Conservation (phyloP, 2,329 filamentous ascomycete genomes). For the Penicillium vulpinum region DNA sequence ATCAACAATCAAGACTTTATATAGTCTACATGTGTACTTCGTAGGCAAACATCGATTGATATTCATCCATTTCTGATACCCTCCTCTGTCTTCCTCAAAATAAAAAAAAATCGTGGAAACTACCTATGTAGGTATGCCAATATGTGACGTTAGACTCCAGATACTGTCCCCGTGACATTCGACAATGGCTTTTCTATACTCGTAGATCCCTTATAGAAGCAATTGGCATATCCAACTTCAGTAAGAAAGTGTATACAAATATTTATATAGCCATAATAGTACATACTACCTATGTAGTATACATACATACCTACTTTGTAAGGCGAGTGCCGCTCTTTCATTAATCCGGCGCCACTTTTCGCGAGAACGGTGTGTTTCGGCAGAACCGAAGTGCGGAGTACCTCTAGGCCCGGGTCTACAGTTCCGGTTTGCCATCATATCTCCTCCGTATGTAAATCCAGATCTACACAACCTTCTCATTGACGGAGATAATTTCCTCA, state of each 20-base stretch:
- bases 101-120: neutral
- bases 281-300: too few relatives aligned
- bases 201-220: neutral
- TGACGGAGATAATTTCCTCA: neutral
- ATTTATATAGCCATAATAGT: neutral
- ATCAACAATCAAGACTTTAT: neutral
- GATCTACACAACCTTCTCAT: neutral
- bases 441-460: neutral
- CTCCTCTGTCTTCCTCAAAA: neutral
- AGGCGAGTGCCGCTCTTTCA: neutral
- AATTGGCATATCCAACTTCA: neutral
- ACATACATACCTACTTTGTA: too few relatives aligned
- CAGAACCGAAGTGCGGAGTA: constrained; percentile 6
- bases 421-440: constrained; percentile 2
- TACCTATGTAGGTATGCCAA: too few relatives aligned
- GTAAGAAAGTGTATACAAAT: neutral
- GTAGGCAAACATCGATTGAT: neutral
- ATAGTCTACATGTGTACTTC: neutral
- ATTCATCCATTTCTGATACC: neutral
- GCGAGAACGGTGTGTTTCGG: neutral
- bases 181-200: too few relatives aligned
- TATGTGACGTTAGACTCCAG: neutral
- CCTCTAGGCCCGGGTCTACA: constrained; percentile 1
- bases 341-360: neutral
- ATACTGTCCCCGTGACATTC: neutral